These are phyloP conservation scores for Pichia phayaonensis DNA, from an alignment of 805 yeast species.

Conservation along the genomic window DNA sequence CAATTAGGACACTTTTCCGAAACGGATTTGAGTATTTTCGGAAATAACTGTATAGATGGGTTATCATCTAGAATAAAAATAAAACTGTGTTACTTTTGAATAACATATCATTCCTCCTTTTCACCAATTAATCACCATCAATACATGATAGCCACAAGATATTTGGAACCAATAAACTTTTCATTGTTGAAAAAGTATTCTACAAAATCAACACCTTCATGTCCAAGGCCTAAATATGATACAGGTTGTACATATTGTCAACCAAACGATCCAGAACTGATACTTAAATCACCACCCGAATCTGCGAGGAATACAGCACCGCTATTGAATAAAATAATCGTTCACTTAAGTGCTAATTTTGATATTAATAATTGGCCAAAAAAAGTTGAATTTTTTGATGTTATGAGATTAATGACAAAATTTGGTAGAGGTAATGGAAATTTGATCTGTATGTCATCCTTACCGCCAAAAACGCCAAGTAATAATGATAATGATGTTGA, in stretches of 20 bases:
- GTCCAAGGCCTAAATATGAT: conserved; percentile 46
- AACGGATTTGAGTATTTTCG: too few relatives aligned
- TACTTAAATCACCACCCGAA: conserved; percentile 8
- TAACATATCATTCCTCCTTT: too few relatives aligned
- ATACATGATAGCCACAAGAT: too few relatives aligned
- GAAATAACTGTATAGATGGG: too few relatives aligned
- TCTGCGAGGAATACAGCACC: conserved; percentile 43
- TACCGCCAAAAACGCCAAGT: background rate
- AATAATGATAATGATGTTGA: background rate
- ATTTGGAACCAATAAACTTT: too few relatives aligned
- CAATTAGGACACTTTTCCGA: too few relatives aligned
- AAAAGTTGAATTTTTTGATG: conserved; percentile 41
- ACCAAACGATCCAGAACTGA: conserved; percentile 18
- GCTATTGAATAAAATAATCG: conserved; percentile 46
- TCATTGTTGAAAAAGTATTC: background rate
- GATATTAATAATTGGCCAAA: conserved; percentile 38
- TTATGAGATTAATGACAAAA: conserved; percentile 23
- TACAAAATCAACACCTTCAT: conserved; percentile 16
- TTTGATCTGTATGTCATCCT: conserved; percentile 5
- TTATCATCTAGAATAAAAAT: too few relatives aligned
- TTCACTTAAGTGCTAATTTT: conserved; percentile 39
- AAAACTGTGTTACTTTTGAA: too few relatives aligned
- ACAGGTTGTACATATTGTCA: conserved; percentile 59
- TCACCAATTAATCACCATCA: background rate
- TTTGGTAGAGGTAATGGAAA: conserved; percentile 12